These are phyloP conservation scores for Collybia nuda DNA, from an alignment of 768 basidiomycete species.

Conservation along the genomic window DNA sequence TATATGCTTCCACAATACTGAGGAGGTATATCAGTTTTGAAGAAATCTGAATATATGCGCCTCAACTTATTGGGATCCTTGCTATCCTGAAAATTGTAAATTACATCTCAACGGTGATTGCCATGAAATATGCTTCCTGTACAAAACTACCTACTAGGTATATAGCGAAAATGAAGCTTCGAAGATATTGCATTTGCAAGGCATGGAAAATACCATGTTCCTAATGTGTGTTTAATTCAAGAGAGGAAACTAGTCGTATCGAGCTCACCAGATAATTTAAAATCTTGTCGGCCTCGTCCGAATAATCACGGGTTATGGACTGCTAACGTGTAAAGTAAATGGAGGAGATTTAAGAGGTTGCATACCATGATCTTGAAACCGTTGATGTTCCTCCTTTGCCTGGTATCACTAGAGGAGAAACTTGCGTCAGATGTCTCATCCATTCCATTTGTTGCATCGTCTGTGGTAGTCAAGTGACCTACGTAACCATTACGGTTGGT, in stretches of 20 bases:
- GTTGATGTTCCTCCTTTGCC: constrained; percentile 45
- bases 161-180: constrained; percentile 82
- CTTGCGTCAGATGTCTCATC: constrained; percentile 27
- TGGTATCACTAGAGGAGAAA: constrained; percentile 36
- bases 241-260: constrained; percentile 8
- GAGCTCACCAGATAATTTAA: constrained; percentile 73
- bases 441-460: constrained; percentile 33
- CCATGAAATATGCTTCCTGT: not conserved
- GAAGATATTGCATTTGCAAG: constrained; percentile 79
- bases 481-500: not conserved
- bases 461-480: constrained; percentile 59
- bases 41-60: constrained; percentile 25
- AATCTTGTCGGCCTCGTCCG: constrained; percentile 80
- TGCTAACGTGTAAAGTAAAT: constrained; percentile 14
- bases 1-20: constrained; percentile 87
- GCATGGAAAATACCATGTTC: constrained; percentile 89
- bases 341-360: not conserved
- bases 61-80: constrained; percentile 82
- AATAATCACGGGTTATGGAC: constrained; percentile 73
- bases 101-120: constrained; percentile 1
- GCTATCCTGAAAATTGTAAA: constrained; percentile 57
- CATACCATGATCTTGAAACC: constrained; percentile 69
- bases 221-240: constrained; percentile 32
- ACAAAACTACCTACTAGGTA: constrained; percentile 60
- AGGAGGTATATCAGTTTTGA: not conserved